Conservation (phyloP, 352 stramenopile species). For the Pythium brassicae region DNA sequence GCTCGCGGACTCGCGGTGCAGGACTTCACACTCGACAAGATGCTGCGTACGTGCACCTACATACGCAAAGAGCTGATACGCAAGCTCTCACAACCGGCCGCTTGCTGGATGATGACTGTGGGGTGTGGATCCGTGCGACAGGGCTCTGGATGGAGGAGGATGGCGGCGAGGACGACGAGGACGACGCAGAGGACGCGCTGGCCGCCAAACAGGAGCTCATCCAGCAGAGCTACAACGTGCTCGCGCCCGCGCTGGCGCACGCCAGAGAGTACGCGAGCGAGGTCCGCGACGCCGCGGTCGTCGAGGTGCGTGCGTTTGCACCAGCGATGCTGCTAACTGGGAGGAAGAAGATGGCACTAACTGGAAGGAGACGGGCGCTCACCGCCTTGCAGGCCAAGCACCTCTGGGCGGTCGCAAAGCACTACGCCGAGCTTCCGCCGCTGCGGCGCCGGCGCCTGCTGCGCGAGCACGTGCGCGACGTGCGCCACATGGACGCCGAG, state of each 20-base stretch:
- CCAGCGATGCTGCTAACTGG: too few species aligned
- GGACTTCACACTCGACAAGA: conserved; percentile 78
- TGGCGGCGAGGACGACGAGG: conserved; percentile 25
- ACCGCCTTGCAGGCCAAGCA: conserved; percentile 27
- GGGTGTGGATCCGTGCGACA: conserved; percentile 17
- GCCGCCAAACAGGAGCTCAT: conserved; percentile 64
- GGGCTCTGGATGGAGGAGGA: conserved; percentile 71
- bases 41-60: conserved; percentile 65
- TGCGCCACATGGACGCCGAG: conserved; percentile 61
- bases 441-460: conserved; percentile 48
- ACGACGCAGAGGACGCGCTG: conserved; percentile 33
- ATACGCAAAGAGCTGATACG: too few species aligned
- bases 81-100: too few species aligned
- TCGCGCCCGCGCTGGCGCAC: conserved; percentile 38
- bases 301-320: conserved; percentile 16
- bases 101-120: background rate
- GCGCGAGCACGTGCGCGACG: conserved; percentile 50
- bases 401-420: conserved; percentile 31
- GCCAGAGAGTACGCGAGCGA: conserved; percentile 35
- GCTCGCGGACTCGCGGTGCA: conserved; percentile 44
- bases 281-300: conserved; percentile 30
- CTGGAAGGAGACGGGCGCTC: too few species aligned
- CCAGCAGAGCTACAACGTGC: conserved; percentile 39
- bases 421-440: conserved; percentile 57
- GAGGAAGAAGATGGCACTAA: too few species aligned